Conservation (phyloP, 2,329 filamentous ascomycete genomes). For the Hymenoscyphus repandus region DNA sequence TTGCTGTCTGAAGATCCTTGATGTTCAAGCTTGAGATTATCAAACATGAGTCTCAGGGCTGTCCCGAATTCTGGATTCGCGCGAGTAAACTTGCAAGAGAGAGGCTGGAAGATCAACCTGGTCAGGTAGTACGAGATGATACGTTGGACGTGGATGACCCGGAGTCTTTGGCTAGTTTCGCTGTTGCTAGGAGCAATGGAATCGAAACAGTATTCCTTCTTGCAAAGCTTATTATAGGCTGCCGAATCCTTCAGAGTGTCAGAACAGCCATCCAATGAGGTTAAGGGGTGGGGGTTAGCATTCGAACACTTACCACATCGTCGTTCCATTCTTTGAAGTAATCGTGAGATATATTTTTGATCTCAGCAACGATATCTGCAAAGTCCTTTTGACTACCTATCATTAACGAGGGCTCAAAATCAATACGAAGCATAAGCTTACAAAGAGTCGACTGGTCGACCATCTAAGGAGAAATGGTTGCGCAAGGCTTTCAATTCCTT, state of each 20-base stretch:
- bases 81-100: neutral
- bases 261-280: neutral
- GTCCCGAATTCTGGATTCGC: neutral
- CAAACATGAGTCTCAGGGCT: too few relatives aligned
- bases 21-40: too few relatives aligned
- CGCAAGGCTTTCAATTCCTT: too few relatives aligned
- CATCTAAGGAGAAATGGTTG: too few relatives aligned
- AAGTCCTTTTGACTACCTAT: neutral
- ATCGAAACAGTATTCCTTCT: neutral
- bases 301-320: too few relatives aligned
- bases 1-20: too few relatives aligned
- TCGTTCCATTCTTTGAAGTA: neutral
- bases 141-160: neutral
- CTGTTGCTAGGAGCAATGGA: neutral
- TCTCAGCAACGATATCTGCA: neutral
- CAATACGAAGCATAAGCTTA: too few relatives aligned
- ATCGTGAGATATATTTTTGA: neutral
- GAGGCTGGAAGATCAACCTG: neutral
- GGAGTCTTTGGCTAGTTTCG: neutral
- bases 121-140: neutral
- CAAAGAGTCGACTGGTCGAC: too few relatives aligned
- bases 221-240: neutral
- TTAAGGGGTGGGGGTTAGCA: too few relatives aligned
- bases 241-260: neutral
- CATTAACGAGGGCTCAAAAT: too few relatives aligned